These are phyloP conservation scores for Colletotrichum sp. DNA, from an alignment of 2,329 filamentous ascomycete species.

Conservation along the genomic window DNA sequence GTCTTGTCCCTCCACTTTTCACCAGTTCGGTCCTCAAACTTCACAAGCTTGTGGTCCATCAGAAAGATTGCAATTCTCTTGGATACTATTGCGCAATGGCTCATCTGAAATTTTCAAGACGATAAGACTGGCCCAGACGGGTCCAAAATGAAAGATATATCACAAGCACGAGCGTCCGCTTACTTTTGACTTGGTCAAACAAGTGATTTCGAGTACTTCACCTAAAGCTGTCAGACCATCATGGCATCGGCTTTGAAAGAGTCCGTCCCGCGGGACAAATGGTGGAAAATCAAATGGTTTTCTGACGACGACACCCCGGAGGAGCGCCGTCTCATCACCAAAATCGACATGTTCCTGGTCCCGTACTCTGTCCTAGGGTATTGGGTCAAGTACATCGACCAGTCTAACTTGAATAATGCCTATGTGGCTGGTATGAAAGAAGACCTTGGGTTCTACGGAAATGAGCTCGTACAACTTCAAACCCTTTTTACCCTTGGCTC, in stretches of 20 bases:
- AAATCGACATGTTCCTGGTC: conserved; percentile 44
- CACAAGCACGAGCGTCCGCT: background rate
- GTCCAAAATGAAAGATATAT: background rate
- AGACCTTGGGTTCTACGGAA: conserved; percentile 27
- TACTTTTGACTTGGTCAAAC: background rate
- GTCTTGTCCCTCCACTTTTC: background rate
- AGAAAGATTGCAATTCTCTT: background rate
- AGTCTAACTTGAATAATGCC: conserved; percentile 40
- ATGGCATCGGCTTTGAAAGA: background rate
- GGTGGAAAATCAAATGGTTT: conserved; percentile 52
- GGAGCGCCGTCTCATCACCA: conserved; percentile 44
- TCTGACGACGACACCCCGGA: conserved; percentile 50
- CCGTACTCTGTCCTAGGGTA: conserved; percentile 34
- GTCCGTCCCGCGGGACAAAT: conserved; percentile 27
- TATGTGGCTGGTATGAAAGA: conserved; percentile 32
- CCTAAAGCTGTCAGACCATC: background rate
- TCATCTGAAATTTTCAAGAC: background rate
- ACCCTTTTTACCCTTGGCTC: conserved; percentile 29
- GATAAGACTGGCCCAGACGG: background rate
- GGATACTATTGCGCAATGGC: background rate
- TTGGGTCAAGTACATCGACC: conserved; percentile 28
- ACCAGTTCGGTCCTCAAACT: background rate
- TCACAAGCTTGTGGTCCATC: background rate
- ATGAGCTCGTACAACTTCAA: conserved; percentile 29
- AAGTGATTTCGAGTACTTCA: background rate